Evolutionary conservation across 2,329 filamentous ascomycete species (phyloP), one percentile per base, ranked within the genome.

Genomic region (Sclerotinia subarctica): DNA sequence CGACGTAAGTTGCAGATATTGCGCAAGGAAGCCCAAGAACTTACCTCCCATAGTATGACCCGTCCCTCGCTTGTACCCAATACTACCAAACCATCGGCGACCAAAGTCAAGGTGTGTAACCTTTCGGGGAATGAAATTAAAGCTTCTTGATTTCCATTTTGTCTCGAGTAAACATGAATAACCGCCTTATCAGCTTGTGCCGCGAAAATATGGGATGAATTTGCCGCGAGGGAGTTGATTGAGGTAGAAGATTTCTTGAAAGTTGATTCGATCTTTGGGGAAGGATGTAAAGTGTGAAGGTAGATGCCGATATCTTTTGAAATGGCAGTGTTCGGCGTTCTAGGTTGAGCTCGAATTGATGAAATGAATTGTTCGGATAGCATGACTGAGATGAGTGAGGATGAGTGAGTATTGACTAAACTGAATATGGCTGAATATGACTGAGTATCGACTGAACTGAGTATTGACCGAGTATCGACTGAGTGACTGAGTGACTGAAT

Each of bases 241-340:
- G 89, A 85, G n/a, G 89, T 88, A 21, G 92, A 91, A 82, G 92
- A 96, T 81, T 97, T 98, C 84, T 97, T 98, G 84, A 95, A 94
- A 59, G 89, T 86, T 71, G 88, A 83, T 75, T 90, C 90, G 76
- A 93, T 86, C n/a, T 87, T 85, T 71, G 90, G 86, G 66, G 90
- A 85, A 52, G 94, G 94, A 74, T 93, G 90, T 74, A 93, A 85
- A 71, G 93, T 89, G 79, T 97, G 91, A 67, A 91, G 80, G 80
- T 96, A 95, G 77, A 98, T 93, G 74, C 92, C 93, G 62, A 93
- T 89, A 80, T 97, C 93, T 79, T 94, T 88, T 68, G 85, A 83
- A 65, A 89, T 82, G 71, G 86, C 84, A 2, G 87, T 88, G 76
- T 88, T 88, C 74, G 87, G 84, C 70, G 85, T 80, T 68, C 88